Conservation (phyloP, 768 basidiomycete genomes). For the Agaricus subrufescens region DNA sequence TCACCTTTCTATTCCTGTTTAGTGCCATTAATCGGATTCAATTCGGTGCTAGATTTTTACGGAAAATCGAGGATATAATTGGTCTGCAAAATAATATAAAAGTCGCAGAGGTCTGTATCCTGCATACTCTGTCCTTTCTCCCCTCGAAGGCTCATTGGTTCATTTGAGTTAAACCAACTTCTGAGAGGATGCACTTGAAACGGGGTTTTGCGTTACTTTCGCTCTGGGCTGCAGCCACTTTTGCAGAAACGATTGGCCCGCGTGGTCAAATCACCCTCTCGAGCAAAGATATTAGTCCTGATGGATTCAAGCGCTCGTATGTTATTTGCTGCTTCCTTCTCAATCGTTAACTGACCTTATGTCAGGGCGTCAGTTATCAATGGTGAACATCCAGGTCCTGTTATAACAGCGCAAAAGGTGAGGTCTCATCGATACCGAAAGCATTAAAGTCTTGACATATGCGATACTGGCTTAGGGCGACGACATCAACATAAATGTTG, state of each 20-base stretch:
- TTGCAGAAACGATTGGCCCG: background rate
- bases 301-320: constrained; percentile 18
- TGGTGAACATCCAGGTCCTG: constrained; percentile 14
- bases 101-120: too few relatives aligned
- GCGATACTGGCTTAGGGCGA: constrained; percentile 23
- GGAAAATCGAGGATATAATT: too few relatives aligned
- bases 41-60: too few relatives aligned
- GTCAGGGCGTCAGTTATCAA: background rate
- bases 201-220: background rate
- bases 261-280: background rate
- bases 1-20: too few relatives aligned
- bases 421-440: background rate
- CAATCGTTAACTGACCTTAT: background rate
- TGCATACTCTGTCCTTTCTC: too few relatives aligned
- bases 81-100: too few relatives aligned
- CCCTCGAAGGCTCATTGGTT: too few relatives aligned
- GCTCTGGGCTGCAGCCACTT: background rate
- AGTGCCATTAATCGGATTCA: too few relatives aligned
- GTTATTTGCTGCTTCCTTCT: background rate
- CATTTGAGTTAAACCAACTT: too few relatives aligned
- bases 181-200: background rate
- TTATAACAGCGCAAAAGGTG: constrained; percentile 23
- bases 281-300: constrained; percentile 11
- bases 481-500: constrained; percentile 35
- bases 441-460: background rate